Percentiles rank a stretch among this genome's conserved stretches.
phyloP scores from a whole-genome alignment of 176 grass and related monocot species.

The Olyra latifolia region DNA sequence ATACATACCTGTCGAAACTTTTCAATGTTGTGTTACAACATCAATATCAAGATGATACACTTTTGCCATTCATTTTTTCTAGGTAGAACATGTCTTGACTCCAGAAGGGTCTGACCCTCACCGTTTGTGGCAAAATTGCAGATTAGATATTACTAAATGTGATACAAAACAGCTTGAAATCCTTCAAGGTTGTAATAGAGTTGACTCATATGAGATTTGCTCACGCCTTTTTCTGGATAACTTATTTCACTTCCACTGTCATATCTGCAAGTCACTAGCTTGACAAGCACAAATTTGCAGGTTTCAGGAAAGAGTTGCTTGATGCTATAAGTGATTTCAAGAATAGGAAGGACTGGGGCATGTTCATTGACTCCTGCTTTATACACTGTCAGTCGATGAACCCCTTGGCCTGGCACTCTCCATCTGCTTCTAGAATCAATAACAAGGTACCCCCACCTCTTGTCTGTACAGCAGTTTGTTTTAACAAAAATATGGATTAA shows the following conservation, averaged over 20 bases:
- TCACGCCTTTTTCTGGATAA: neutral
- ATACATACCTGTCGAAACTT: conserved; percentile 11
- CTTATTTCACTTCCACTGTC: neutral
- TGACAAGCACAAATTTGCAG: conserved; percentile 34
- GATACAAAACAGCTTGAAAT: conserved; percentile 54
- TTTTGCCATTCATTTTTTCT: conserved; percentile 1
- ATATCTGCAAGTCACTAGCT: neutral
- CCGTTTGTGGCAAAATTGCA: conserved; percentile 66
- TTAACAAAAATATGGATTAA: neutral
- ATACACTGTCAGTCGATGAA: conserved; percentile 70
- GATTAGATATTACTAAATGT: conserved; percentile 69
- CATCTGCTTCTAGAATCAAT: conserved; percentile 60
- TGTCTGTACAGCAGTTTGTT: neutral
- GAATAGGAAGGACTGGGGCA: conserved; percentile 64
- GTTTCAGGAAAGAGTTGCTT: conserved; percentile 66
- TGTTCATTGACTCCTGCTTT: conserved; percentile 82
- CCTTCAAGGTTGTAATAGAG: conserved; percentile 59
- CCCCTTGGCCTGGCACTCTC: conserved; percentile 64
- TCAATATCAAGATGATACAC: conserved; percentile 2
- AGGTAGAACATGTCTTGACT: conserved; percentile 80
- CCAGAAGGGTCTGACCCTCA: conserved; percentile 62
- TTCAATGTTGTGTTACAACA: conserved; percentile 10
- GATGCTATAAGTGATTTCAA: conserved; percentile 55
- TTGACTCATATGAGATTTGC: conserved; percentile 13
- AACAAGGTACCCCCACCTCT: conserved; percentile 43